These are phyloP conservation scores for Linderina pennispora DNA, from an alignment of 192 early-diverging fungal genomes.

Conservation along the genomic window DNA sequence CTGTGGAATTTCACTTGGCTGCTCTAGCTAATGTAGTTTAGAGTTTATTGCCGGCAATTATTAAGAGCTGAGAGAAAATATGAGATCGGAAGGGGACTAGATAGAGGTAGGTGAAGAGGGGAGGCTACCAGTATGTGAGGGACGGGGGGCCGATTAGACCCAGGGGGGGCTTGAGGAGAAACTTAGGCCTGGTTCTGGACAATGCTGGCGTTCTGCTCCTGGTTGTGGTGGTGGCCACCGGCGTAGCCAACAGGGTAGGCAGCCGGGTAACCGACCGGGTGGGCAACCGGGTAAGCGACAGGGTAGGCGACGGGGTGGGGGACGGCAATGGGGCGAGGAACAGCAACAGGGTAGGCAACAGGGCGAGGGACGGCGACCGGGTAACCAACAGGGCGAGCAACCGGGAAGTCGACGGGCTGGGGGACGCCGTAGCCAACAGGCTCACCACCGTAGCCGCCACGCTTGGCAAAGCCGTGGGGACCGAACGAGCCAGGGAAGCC, in stretches of 20 bases:
- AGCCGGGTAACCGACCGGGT: not conserved
- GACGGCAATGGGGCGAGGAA: not conserved
- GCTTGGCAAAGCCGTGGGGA: constrained; percentile 8
- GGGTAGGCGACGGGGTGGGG: not conserved
- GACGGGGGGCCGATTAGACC: no score
- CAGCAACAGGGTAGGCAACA: not conserved
- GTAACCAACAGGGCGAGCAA: not conserved
- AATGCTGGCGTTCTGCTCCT: constrained; percentile 32
- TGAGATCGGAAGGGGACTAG: not conserved
- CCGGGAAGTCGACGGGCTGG: constrained; percentile 1
- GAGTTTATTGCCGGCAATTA: no score
- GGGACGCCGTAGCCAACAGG: constrained; percentile 5
- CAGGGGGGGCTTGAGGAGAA: no score
- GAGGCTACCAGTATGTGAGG: no score
- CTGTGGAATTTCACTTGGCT: no score
- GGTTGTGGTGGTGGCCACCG: constrained; percentile 23
- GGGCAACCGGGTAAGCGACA: not conserved
- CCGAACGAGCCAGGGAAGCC: not conserved
- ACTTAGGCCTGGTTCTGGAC: constrained; percentile 43
- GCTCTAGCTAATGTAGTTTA: no score
- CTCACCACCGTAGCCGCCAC: constrained; percentile 9
- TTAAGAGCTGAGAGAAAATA: not conserved
- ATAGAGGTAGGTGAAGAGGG: no score
- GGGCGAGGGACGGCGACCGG: not conserved
- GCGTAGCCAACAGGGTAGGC: no score